Percentiles rank a stretch among this genome's conserved stretches.
Conservation (phyloP, 2,329 filamentous ascomycete genomes). For the Gliomastix tumulicola region DNA sequence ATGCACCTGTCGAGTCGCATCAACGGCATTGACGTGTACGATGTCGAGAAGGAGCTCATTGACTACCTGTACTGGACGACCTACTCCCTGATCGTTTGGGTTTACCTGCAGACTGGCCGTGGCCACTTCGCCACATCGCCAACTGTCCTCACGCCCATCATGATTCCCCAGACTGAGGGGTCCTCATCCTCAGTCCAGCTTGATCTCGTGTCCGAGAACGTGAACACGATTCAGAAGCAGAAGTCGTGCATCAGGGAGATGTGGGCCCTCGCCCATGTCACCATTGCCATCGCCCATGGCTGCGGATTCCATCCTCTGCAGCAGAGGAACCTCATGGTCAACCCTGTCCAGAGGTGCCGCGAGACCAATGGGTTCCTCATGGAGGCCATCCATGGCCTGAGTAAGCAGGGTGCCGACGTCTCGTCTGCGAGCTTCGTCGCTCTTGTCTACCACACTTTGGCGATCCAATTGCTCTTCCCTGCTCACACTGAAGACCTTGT, state of each 20-base stretch:
- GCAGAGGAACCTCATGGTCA: conserved; percentile 10
- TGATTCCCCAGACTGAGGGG: conserved; percentile 18
- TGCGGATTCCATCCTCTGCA: conserved; percentile 16
- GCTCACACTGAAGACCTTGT: conserved; percentile 11
- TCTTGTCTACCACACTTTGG: conserved; percentile 22
- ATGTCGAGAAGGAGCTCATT: conserved; percentile 29
- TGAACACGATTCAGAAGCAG: conserved; percentile 25
- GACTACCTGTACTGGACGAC: conserved; percentile 31
- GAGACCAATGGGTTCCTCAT: conserved; percentile 18
- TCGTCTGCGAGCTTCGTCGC: conserved; percentile 17
- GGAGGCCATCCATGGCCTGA: conserved; percentile 14
- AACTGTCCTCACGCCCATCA: conserved; percentile 15
- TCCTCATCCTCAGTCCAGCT: conserved; percentile 21
- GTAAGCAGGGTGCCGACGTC: conserved; percentile 12
- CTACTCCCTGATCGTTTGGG: conserved; percentile 28
- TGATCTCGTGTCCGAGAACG: conserved; percentile 26
- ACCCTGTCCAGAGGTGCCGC: conserved; percentile 13
- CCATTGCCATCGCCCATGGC: conserved; percentile 20
- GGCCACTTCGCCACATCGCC: conserved; percentile 14
- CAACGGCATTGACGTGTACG: conserved; percentile 30
- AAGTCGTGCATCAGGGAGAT: conserved; percentile 23
- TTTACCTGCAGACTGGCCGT: conserved; percentile 23
- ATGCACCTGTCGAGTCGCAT: conserved; percentile 24
- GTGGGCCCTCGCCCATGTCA: conserved; percentile 24
- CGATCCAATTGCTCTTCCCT: conserved; percentile 24